Base-by-base conservation (phyloP, 1,284 basidiomycete species). In the Tremellales sp. region DNA sequence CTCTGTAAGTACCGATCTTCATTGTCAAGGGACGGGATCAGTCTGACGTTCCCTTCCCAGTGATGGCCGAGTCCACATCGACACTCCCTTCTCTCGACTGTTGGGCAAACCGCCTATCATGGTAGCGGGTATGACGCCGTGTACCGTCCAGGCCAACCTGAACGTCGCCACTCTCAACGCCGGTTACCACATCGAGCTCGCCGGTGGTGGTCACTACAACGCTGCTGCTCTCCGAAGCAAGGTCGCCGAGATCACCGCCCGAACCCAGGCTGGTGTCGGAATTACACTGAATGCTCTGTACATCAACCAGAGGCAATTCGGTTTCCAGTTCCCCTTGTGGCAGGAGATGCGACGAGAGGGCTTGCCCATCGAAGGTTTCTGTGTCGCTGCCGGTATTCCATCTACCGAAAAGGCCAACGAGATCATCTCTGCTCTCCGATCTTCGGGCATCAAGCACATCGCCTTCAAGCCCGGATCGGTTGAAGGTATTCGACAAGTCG, bases 81-180 rank as follows among this genome's bases (percentile, higher is more conserved):
- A 98, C 74, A 97, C 94, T 0, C 87, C 91, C 5, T 94, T 96
- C 80, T 96, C 93, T 48, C 87, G 94, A 56, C 82, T 97, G 44
- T 77, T 97, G 31, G 90, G 91, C 61, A 97, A 97, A 77, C 84
- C 94, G 1, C 94, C 94, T 17, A 86, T 98, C 74, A 97, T 97
- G 92, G 91, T 98, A 42, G 91, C 91, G 43, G 96, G 94, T 58
- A 98, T 98, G 96, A 96, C 92, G 0, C 92, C 92, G 1, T 86
- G 85, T 1, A 97, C 92, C 21, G 92, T 97, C 56, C 86, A 91
- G 67, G 86, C 86, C 45, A 89, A 89, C 39, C 91, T 96, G 71
- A 91, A 96, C 59, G 84, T 85, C 52, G 92, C 94, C 6, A 82
- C 94, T 33, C 84, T 97, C 61, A 83, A 88, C 62, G 93, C 94